Conservation (phyloP, 257 asterid species). For the Galeopsis tetrahit region DNA sequence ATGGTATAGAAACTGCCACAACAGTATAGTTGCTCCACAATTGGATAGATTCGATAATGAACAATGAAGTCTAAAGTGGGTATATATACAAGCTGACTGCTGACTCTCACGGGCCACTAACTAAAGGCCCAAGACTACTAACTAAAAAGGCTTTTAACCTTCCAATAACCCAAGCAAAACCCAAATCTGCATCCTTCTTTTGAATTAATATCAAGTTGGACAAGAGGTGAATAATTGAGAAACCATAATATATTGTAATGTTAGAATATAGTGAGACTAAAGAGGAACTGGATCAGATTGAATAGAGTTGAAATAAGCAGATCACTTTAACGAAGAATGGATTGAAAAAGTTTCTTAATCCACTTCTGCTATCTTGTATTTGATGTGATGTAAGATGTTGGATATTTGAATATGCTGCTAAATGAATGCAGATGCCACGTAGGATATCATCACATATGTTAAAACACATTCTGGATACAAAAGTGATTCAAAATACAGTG, state of each 20-base stretch:
- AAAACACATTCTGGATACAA: neutral
- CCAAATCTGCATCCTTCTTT: no score
- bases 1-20: no score
- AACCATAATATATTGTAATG: neutral
- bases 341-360: neutral
- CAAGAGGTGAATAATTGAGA: slow-evolving; percentile 22
- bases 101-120: no score
- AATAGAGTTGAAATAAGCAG: neutral
- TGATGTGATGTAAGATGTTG: neutral
- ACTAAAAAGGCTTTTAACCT: no score
- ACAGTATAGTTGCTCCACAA: no score
- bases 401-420: neutral
- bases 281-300: neutral
- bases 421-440: neutral
- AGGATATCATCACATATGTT: neutral
- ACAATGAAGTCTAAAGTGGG: no score
- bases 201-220: neutral
- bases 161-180: no score
- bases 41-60: no score
- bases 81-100: no score
- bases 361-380: slow-evolving; percentile 1
- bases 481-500: neutral
- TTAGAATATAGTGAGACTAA: slow-evolving; percentile 1
- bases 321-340: neutral
- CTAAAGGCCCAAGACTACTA: no score